Evolutionary conservation across 2,329 filamentous ascomycete genomes (phyloP).

Genomic region (Monosporascus sp.): DNA sequence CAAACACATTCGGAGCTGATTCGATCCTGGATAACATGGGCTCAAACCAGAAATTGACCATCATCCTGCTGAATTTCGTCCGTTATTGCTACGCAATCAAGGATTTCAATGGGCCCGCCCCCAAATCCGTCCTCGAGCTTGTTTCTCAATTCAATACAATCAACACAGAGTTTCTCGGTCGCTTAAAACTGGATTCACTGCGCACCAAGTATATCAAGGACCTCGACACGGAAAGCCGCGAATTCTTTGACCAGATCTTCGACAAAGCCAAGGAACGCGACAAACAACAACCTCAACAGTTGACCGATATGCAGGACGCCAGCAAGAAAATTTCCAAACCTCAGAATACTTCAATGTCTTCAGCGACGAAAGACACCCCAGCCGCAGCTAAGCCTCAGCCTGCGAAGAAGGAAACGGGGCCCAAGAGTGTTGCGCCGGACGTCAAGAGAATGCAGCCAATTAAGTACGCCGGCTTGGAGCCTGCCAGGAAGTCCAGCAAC

Average conservation of each 20-base stretch:
- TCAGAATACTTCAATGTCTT: slow-evolving; percentile 7
- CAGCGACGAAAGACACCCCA: slow-evolving; percentile 6
- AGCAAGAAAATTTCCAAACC: slow-evolving; percentile 14
- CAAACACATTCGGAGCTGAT: slow-evolving; percentile 48
- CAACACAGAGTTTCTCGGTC: slow-evolving; percentile 52
- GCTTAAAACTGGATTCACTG: slow-evolving; percentile 61
- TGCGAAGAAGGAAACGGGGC: slow-evolving; percentile 6
- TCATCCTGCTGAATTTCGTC: slow-evolving; percentile 47
- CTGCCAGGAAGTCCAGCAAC: slow-evolving; percentile 21
- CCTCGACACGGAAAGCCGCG: slow-evolving; percentile 50
- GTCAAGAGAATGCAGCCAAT: slow-evolving; percentile 16
- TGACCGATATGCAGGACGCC: slow-evolving; percentile 4
- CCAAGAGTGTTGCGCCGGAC: slow-evolving; percentile 8
- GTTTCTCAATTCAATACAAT: slow-evolving; percentile 59
- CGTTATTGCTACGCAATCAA: slow-evolving; percentile 47
- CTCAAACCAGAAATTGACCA: slow-evolving; percentile 50
- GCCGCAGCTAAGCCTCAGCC: slow-evolving; percentile 3
- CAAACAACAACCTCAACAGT: not conserved
- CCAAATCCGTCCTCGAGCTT: slow-evolving; percentile 53
- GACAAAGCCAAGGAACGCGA: slow-evolving; percentile 16
- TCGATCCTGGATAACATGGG: slow-evolving; percentile 53
- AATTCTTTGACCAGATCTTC: slow-evolving; percentile 35
- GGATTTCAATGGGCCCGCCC: slow-evolving; percentile 47
- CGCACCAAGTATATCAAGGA: slow-evolving; percentile 61
- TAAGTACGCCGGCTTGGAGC: slow-evolving; percentile 21